Evolutionary conservation across 108 stramenopile species (phyloP).

Genomic region (Nitzschia sp.): DNA sequence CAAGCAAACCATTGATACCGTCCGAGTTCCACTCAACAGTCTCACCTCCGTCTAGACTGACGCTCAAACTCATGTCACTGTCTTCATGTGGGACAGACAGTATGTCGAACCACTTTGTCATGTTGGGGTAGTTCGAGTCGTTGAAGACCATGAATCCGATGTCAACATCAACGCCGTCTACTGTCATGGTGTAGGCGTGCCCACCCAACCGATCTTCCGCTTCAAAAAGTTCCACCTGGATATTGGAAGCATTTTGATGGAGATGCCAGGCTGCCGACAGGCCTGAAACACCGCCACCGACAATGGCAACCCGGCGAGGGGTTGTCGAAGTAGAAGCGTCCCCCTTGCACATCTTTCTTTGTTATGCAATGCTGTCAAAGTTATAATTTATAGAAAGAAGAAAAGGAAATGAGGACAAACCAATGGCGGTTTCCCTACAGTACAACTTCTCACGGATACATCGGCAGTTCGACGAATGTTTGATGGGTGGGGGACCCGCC

Average conservation of each 20-base stretch:
- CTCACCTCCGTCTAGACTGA: constrained; percentile 81
- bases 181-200: constrained; percentile 79
- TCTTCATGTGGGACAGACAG: constrained; percentile 72
- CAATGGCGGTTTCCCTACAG: neutral
- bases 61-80: constrained; percentile 88
- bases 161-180: constrained; percentile 81
- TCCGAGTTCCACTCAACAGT: constrained; percentile 88
- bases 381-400: too few species aligned
- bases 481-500: too few species aligned
- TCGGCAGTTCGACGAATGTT: too few species aligned
- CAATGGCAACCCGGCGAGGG: constrained; percentile 53
- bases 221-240: constrained; percentile 87
- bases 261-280: constrained; percentile 82
- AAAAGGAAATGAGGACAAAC: neutral
- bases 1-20: constrained; percentile 71
- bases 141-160: constrained; percentile 99
- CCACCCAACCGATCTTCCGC: constrained; percentile 77
- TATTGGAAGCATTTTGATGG: constrained; percentile 13
- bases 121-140: constrained; percentile 92
- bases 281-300: constrained; percentile 80
- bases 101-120: constrained; percentile 83
- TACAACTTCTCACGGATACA: too few species aligned
- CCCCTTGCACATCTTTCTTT: constrained; percentile 16
- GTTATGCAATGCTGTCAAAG: too few species aligned
- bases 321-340: neutral